Conservation (phyloP, 495 filamentous ascomycete genomes). For the Hyaloscypha hepaticicola region DNA sequence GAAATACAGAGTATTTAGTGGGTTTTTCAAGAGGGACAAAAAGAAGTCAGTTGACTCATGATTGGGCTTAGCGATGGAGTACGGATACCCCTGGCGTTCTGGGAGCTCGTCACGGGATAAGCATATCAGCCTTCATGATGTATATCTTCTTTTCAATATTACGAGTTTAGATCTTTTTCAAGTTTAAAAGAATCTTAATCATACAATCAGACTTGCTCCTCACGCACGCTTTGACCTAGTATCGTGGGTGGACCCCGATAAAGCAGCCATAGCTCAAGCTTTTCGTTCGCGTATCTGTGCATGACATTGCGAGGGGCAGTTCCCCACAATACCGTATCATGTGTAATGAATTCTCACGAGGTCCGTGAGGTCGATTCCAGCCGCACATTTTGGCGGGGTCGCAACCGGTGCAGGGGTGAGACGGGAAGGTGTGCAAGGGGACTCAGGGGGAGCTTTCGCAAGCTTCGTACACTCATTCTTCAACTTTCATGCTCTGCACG, state of each 20-base stretch:
- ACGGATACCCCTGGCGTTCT: neutral
- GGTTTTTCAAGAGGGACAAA: slow-evolving; percentile 9
- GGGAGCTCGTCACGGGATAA: neutral
- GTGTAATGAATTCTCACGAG: neutral
- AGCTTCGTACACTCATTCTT: neutral
- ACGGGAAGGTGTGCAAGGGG: neutral
- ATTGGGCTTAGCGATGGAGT: neutral
- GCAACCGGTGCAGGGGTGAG: neutral
- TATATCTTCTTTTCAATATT: neutral
- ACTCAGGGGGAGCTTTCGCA: neutral
- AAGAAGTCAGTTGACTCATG: neutral
- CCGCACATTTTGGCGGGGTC: neutral
- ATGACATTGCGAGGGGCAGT: neutral
- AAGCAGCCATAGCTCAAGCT: neutral
- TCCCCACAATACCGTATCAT: neutral
- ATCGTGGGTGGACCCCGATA: neutral
- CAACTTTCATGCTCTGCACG: neutral
- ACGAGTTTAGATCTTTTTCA: neutral
- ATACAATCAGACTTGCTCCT: neutral
- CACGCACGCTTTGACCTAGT: neutral
- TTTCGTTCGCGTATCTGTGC: neutral
- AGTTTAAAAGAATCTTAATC: neutral
- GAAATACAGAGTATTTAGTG: slow-evolving; percentile 17
- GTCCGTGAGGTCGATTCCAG: neutral
- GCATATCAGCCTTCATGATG: neutral